Base-by-base conservation (phyloP, 139 green algal species). In the Tetradesmus obliquus region DNA sequence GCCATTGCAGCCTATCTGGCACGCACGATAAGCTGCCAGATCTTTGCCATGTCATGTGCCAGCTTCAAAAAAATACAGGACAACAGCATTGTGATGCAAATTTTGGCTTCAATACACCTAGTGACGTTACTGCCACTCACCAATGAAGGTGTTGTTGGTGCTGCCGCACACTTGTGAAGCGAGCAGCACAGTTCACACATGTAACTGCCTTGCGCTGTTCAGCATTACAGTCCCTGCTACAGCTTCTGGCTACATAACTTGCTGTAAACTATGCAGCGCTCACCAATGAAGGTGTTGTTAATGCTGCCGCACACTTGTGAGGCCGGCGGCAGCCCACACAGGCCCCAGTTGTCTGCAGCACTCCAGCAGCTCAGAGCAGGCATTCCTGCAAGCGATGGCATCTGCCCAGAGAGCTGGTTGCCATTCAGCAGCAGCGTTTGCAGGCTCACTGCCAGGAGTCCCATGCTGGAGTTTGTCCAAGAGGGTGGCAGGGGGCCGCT, bases 401-500 rank as follows among this genome's bases (percentile, higher is more conserved):
- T 1, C 55, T n/a, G n/a, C 1, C 87, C 87, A 19, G 20, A 20
- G 5, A 94, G 83, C 55, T 55, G 12, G 55, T 92, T 89, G 83
- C 71, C 32, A 0, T 58, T 54, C 55, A 89, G 51, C 22, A 79
- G 57, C n/a, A 92, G 90, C 55, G 58, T 54, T 83, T 55, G 22
- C 32, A 92, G 55, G n/a, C 3, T 66, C 24, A 19, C 1, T n/a
- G 60, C 7, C 12, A 91, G n/a, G 4, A 53, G 3, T 1, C 58
- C 62, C 6, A 8, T 0, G 62, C 24, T 62, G n/a, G 66, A 9
- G 24, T 20, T 57, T 20, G 15, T 55, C 53, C 83, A 88, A 0
- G 80, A 12, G 12, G 45, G 3, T 9, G 93, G 93, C 20, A 95
- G 24, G 15, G 58, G 5, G 1, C 93, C 93, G 8, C 12, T 32